Percentiles rank a stretch among this genome's conserved stretches.
Evolutionary conservation across 208 protist genomes (phyloP).

Genomic region (Leishmania tarentolae): DNA sequence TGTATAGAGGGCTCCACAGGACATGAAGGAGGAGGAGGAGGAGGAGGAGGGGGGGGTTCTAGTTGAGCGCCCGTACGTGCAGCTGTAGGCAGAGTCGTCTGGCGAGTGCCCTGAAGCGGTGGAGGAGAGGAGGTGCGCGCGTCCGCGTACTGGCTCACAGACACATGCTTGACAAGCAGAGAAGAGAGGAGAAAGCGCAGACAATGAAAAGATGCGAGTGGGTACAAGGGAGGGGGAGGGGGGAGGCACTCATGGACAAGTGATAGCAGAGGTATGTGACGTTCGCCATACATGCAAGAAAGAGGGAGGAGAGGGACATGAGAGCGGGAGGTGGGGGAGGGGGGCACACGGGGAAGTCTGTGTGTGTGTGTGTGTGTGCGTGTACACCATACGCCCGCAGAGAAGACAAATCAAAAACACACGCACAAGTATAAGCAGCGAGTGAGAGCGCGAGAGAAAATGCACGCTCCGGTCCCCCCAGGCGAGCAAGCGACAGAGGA

Average conservation of each 20-base stretch:
- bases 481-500: slow-evolving; percentile 1
- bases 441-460: background rate
- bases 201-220: background rate
- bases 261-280: background rate
- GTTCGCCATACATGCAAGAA: background rate
- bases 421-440: background rate
- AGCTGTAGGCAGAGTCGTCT: background rate
- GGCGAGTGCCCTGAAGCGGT: background rate
- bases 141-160: background rate
- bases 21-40: background rate
- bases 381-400: background rate
- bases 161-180: background rate
- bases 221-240: background rate
- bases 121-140: background rate
- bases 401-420: background rate
- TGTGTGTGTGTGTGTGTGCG: background rate
- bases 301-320: background rate
- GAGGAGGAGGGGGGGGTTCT: background rate
- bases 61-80: background rate
- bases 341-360: background rate
- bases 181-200: background rate
- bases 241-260: background rate
- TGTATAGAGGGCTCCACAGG: background rate
- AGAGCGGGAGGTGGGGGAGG: too few species aligned
- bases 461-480: background rate